These are phyloP conservation scores for Fusarium hostae DNA, from an alignment of 2,329 filamentous ascomycete species.

Conservation along the genomic window DNA sequence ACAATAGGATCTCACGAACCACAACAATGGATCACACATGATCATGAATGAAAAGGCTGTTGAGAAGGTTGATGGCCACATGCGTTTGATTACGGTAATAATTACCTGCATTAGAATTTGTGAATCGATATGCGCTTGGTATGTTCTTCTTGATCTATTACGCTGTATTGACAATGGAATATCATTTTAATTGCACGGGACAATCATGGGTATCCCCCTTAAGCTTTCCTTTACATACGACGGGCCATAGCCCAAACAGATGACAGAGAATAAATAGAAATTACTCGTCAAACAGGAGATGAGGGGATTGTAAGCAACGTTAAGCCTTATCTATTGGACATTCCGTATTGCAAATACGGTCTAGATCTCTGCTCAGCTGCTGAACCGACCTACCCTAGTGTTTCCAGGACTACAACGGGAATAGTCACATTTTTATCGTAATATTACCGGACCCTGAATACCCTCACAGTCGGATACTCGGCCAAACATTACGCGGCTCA, in stretches of 20 bases:
- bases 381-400: not conserved
- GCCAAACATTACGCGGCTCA: conserved; percentile 16
- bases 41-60: not conserved
- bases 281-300: not conserved
- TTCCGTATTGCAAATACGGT: not conserved
- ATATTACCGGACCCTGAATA: not conserved
- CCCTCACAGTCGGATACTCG: conserved; percentile 18
- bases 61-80: not conserved
- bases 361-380: not conserved
- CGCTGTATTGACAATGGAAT: too few species aligned
- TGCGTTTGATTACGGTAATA: not conserved
- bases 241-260: not conserved
- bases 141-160: not conserved
- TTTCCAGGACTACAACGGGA: not conserved
- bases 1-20: not conserved
- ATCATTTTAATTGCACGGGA: too few species aligned
- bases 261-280: not conserved
- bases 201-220: rapidly evolving
- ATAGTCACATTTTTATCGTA: not conserved
- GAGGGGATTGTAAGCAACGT: not conserved
- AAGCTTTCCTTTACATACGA: not conserved
- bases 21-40: not conserved
- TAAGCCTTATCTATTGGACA: not conserved
- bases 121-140: not conserved
- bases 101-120: not conserved